phyloP scores from a whole-genome alignment of 176 grass and related monocot genomes.

The Saccharum spontaneum region DNA sequence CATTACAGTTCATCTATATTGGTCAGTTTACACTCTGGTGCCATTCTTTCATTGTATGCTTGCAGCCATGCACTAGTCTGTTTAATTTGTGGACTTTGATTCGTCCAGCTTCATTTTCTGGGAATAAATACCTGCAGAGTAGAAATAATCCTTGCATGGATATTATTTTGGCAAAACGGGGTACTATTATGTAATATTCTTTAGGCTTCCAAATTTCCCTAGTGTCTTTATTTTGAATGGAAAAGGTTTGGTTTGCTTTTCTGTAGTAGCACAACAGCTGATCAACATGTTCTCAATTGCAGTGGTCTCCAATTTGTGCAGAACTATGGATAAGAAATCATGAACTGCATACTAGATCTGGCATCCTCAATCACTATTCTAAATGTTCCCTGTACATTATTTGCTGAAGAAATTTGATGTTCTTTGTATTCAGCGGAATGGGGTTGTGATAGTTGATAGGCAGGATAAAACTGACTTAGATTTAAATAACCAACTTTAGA shows the following conservation, averaged over 20 bases:
- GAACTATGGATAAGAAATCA: not conserved
- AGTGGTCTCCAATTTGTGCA: not conserved
- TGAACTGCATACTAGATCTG: not conserved
- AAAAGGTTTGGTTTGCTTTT: not conserved
- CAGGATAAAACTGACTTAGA: not conserved
- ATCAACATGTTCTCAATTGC: not conserved
- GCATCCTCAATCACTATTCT: not conserved
- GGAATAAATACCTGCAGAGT: not conserved
- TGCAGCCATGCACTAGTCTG: too few relatives aligned
- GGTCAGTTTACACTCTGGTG: too few relatives aligned
- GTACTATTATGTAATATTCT: too few relatives aligned
- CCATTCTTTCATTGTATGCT: too few relatives aligned
- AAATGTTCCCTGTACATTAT: not conserved
- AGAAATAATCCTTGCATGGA: not conserved
- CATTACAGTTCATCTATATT: not conserved
- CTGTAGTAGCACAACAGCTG: not conserved
- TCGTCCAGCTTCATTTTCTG: too few relatives aligned
- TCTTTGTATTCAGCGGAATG: not conserved
- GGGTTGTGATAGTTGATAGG: not conserved
- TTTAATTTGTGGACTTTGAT: too few relatives aligned
- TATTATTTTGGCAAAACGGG: not conserved
- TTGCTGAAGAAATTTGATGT: not conserved
- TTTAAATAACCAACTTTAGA: not conserved
- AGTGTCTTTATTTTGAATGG: not conserved
- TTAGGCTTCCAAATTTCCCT: not conserved